These are phyloP conservation scores for Lachancea kluyveri DNA, from an alignment of 805 yeast species.

Conservation along the genomic window DNA sequence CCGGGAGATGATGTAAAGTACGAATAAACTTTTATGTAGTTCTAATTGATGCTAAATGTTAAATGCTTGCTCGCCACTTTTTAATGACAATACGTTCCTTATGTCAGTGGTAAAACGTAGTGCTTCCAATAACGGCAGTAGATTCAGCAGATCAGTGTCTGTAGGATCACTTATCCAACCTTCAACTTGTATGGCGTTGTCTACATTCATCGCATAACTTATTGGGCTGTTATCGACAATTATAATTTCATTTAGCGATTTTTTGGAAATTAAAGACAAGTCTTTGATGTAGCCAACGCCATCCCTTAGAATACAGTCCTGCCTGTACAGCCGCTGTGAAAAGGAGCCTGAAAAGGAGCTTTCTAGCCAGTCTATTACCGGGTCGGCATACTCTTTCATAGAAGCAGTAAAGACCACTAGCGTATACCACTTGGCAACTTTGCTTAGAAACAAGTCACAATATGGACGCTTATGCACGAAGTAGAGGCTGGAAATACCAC, in stretches of 20 bases:
- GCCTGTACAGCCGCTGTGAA: slow-evolving; percentile 67
- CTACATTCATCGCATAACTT: slow-evolving; percentile 75
- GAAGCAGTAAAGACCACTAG: slow-evolving; percentile 92
- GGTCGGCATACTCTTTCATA: slow-evolving; percentile 92
- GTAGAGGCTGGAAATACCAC: slow-evolving; percentile 72
- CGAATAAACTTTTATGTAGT: neutral
- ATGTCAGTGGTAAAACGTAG: slow-evolving; percentile 81
- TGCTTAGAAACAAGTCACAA: slow-evolving; percentile 76
- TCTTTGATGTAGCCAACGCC: slow-evolving; percentile 89
- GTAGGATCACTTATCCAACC: slow-evolving; percentile 98
- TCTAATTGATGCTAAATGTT: neutral
- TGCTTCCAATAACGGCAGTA: slow-evolving; percentile 58
- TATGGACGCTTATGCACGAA: slow-evolving; percentile 88
- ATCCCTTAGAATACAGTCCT: slow-evolving; percentile 66
- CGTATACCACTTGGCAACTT: slow-evolving; percentile 81
- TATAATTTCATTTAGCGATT: slow-evolving; percentile 42
- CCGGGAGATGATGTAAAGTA: no score
- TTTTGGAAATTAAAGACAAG: slow-evolving; percentile 23
- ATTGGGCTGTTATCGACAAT: slow-evolving; percentile 92
- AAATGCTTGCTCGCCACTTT: slow-evolving; percentile 42
- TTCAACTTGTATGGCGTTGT: slow-evolving; percentile 87
- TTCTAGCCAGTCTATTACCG: slow-evolving; percentile 90
- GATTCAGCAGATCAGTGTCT: slow-evolving; percentile 73
- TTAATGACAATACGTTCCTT: slow-evolving; percentile 65
- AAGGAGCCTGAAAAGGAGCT: slow-evolving; percentile 41